phyloP scores from a whole-genome alignment of 2,329 filamentous ascomycete genomes.

The Aspergillus sp. region DNA sequence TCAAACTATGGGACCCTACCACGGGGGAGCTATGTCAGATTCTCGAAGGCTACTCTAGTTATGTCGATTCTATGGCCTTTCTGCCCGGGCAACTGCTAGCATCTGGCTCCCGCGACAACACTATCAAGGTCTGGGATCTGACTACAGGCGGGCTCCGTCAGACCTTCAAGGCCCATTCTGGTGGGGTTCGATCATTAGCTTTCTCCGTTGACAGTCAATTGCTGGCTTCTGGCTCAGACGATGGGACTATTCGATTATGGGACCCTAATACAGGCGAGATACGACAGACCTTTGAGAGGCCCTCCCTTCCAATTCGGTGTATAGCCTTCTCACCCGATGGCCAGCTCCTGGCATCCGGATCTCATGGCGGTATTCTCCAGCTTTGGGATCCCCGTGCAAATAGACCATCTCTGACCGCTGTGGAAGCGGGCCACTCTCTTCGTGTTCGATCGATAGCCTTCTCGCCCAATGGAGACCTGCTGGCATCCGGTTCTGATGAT shows the following conservation, averaged over 20 bases:
- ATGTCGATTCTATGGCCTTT: conserved; percentile 17
- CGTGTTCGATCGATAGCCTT: background rate
- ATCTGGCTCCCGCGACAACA: background rate
- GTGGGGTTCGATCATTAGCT: no score
- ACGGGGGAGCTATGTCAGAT: no score
- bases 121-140: background rate
- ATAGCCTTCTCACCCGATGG: conserved; percentile 22
- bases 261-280: no score
- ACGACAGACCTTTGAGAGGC: background rate
- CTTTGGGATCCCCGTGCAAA: conserved; percentile 13
- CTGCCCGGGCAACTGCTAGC: conserved; percentile 21
- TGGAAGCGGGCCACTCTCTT: background rate
- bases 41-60: no score
- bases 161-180: no score
- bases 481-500: background rate
- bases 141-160: background rate
- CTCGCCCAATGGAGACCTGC: background rate
- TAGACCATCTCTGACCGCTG: no score
- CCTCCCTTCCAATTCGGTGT: conserved; percentile 1
- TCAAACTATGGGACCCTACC: no score
- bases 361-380: conserved; percentile 13
- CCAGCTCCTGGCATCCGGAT: conserved; percentile 18
- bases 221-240: no score
- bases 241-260: no score
- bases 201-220: no score